These are phyloP conservation scores for Dichotomopilus funicola DNA, from an alignment of 2,329 filamentous ascomycete species.

Conservation along the genomic window DNA sequence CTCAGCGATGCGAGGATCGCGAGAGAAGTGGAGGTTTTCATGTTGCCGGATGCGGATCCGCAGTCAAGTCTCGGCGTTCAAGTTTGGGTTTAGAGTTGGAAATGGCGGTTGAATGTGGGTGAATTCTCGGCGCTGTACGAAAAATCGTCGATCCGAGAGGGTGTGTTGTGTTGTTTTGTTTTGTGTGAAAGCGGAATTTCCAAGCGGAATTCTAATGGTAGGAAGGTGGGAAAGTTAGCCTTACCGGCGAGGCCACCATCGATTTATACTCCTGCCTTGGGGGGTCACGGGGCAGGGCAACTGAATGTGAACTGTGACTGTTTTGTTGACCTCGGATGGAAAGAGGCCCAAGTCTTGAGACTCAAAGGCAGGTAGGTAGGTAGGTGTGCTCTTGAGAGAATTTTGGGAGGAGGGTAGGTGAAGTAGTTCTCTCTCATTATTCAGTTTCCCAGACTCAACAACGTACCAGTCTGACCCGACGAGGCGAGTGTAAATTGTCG, in stretches of 20 bases:
- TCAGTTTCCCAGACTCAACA: neutral
- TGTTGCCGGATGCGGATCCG: conserved; percentile 11
- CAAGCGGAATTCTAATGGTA: no score
- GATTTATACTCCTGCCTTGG: no score
- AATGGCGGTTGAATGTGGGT: neutral
- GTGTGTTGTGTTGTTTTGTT: neutral
- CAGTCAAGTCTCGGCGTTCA: no score
- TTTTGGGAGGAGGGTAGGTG: neutral
- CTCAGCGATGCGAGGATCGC: conserved; percentile 37
- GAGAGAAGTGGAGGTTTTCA: conserved; percentile 17
- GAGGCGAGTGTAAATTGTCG: conserved; percentile 12
- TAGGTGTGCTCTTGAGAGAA: neutral
- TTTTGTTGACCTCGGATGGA: neutral
- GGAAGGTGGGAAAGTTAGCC: no score
- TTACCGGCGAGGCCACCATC: no score
- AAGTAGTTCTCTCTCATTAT: neutral
- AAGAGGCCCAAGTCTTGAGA: neutral
- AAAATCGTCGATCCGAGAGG: neutral
- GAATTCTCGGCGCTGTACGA: neutral
- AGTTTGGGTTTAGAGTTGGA: conserved; percentile 8
- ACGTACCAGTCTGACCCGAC: conserved; percentile 13
- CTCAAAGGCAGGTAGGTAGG: no score
- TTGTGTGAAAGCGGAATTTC: no score
- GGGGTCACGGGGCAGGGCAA: no score
- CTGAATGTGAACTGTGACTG: neutral